Evolutionary conservation across 164 flowering plant species (phyloP), one percentile per base, ranked within the genome.

Genomic region (Macadamia integrifolia): DNA sequence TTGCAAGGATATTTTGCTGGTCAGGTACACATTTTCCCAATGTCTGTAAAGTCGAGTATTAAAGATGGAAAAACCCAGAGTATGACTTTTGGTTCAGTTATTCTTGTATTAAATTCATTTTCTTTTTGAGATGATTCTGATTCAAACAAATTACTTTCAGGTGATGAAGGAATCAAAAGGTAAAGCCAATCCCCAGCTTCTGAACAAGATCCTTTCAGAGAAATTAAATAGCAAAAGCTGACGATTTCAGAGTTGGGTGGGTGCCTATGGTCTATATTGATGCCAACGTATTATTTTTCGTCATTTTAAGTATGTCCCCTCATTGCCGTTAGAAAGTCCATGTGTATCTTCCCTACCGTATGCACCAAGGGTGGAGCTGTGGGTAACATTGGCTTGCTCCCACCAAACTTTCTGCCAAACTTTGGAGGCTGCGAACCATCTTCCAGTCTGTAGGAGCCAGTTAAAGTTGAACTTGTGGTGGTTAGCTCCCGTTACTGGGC

Each of bases 101-200:
- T 59, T 40, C 6, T 5, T 35, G 40, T 35, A 35, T 9, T 6
- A 6, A 31, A 0, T 0, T 58, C 48, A 5, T 13, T 8, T 10
- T 48, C 15, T 14, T 11, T 65, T 57, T 49, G 44, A 15, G 18
- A 40, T 46, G 23, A 62, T 52, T 59, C 63, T 57, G 23, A 31
- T 67, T 53, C 30, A 57, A 15, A 28, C 57, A 40, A 59, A 50
- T 4, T 64, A 30, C 28, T 52, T 58, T 69, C 84, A 91, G 98
- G 84, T 88, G 31, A 91, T 91, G 97, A 94, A 94, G 81, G 79
- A 72, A 61, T 89, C 98, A 6, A 90, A 88, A 77, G 98, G 98
- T 44, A 94, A 91, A 77, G 98, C 97, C 58, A 94, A 88, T 72
- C 98, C 98, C 1, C 87, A 77, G 50, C 83, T 91, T 48, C 69